A percentile compares a stretch with the other conserved stretches of the same genome.
Evolutionary conservation across 2,329 filamentous ascomycete species (phyloP).

Genomic region (Lizonia empirigonia): DNA sequence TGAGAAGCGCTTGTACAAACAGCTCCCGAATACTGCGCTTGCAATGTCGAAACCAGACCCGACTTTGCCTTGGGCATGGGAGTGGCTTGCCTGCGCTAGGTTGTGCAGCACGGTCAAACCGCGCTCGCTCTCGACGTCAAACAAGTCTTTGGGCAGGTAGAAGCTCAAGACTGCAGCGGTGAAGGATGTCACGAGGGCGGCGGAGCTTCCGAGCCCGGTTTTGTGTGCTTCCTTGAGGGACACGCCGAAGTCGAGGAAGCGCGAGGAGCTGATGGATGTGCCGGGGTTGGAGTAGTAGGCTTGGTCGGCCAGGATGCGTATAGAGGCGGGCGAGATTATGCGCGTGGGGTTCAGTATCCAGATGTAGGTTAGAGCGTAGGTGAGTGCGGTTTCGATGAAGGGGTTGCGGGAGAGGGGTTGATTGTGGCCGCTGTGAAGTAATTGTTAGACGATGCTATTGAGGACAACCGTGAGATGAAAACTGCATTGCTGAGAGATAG

Average conservation of each 20-base stretch:
- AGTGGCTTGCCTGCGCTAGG: conserved; percentile 90
- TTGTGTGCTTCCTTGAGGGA: conserved; percentile 83
- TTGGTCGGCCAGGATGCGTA: conserved; percentile 92
- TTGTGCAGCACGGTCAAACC: conserved; percentile 78
- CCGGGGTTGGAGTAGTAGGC: conserved; percentile 81
- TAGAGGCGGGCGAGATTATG: conserved; percentile 69
- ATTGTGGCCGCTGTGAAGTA: conserved; percentile 41
- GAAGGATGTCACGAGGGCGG: conserved; percentile 88
- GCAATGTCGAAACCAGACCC: conserved; percentile 96
- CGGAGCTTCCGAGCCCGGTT: conserved; percentile 93
- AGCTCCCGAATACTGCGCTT: conserved; percentile 88
- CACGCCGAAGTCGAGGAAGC: conserved; percentile 80
- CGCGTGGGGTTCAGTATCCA: conserved; percentile 54
- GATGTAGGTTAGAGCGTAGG: conserved; percentile 86
- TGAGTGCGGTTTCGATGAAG: conserved; percentile 91
- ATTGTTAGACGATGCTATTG: not conserved
- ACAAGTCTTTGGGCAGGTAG: conserved; percentile 65
- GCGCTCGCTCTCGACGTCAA: conserved; percentile 61
- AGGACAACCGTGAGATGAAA: too few species aligned
- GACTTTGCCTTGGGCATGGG: conserved; percentile 94
- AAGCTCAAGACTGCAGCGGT: conserved; percentile 77
- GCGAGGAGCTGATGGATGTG: conserved; percentile 39
- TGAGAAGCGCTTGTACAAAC: conserved; percentile 90
- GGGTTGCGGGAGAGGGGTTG: conserved; percentile 66
- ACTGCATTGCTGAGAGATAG: too few species aligned